Percentiles rank a stretch among this genome's conserved stretches.
Conservation (phyloP, 129 eudicot species). For the Heracleum sosnowskyi region DNA sequence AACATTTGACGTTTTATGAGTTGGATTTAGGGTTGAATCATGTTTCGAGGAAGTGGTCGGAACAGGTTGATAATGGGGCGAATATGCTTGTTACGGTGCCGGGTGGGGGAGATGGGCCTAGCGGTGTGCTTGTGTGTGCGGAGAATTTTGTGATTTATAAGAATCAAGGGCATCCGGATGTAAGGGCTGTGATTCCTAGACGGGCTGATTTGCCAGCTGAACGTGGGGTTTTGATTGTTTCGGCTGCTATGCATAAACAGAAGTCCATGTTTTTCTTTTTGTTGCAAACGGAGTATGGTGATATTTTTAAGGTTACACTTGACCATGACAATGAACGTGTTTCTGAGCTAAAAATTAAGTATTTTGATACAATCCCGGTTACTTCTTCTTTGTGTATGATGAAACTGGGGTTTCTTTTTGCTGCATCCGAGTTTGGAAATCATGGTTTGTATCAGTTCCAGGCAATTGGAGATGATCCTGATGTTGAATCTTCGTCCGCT, state of each 20-base stretch:
- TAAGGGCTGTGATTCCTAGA: slow-evolving; percentile 89
- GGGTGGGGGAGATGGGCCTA: slow-evolving; percentile 99
- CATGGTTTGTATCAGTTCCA: slow-evolving; percentile 94
- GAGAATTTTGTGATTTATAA: slow-evolving; percentile 92
- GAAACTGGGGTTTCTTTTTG: slow-evolving; percentile 87
- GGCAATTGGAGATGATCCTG: slow-evolving; percentile 94
- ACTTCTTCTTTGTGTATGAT: slow-evolving; percentile 83
- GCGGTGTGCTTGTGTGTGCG: slow-evolving; percentile 98
- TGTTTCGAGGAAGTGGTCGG: slow-evolving; percentile 97
- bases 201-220: slow-evolving; percentile 88
- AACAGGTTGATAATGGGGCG: slow-evolving; percentile 92
- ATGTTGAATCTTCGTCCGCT: slow-evolving; percentile 90
- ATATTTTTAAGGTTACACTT: slow-evolving; percentile 81
- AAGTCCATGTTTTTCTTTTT: slow-evolving; percentile 88
- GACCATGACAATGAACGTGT: slow-evolving; percentile 84
- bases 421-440: slow-evolving; percentile 97
- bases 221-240: slow-evolving; percentile 91
- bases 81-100: slow-evolving; percentile 97
- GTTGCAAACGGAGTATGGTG: slow-evolving; percentile 93
- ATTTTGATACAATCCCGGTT: slow-evolving; percentile 92
- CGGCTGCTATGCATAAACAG: slow-evolving; percentile 94
- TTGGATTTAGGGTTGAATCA: slow-evolving; percentile 93
- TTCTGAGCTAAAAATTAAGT: slow-evolving; percentile 81
- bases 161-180: slow-evolving; percentile 89
- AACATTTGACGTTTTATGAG: slow-evolving; percentile 84